Base-by-base conservation (phyloP, 2,329 filamentous ascomycete genomes). In the Pseudogymnoascus sp. region DNA sequence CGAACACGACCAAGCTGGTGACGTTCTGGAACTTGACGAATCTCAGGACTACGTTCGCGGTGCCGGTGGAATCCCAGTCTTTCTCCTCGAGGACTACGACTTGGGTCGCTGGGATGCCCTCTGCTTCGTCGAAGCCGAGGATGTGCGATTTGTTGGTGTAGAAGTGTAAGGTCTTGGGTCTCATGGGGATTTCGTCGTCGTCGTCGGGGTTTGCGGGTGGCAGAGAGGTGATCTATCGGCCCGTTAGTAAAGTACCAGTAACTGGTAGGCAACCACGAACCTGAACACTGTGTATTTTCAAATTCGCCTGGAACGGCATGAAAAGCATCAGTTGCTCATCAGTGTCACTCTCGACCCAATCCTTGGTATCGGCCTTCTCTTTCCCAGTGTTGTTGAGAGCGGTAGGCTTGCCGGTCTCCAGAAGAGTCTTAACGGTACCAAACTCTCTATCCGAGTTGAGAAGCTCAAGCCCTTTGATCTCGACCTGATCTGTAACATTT, bases 11-110 rank as follows among this genome's bases (percentile, higher is more conserved):
- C 70, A 99, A 73, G 66, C 87, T 95, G 65, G 86, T 89, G 62
- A 97, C 89, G 73, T 92, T 96, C 78, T 97, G 95, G 80, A 97
- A 99, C 79, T 97, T 97, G 77, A 99, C 95, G 72, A 93, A 97
- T 12, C 93, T 89, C 70, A 97, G 78, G 51, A 83, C 77, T 62
- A 93, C 78, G 70, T 81, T 89, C 12, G 86, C 88, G 7, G 90
- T 93, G 61, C 86, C 88, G 12, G 90, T 85, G 51, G 82, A 79
- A 75, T 92, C 90, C 93, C 95, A 99, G 72, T 96, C 91, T 62
- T 83, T 81, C 54, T 86, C 80, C 66, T 82, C 80, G 47, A 99
- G 81, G 70, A 87, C 87, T 65, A 97, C 85, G 62, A 81, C 83
- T 76, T 99, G 95, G 14, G 90, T 93, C 0, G 90, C 83, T 60